A percentile compares a stretch with the other conserved stretches of the same genome.
Conservation (phyloP, 306 rosid genomes). For the Amphicarpaea edgeworthii region DNA sequence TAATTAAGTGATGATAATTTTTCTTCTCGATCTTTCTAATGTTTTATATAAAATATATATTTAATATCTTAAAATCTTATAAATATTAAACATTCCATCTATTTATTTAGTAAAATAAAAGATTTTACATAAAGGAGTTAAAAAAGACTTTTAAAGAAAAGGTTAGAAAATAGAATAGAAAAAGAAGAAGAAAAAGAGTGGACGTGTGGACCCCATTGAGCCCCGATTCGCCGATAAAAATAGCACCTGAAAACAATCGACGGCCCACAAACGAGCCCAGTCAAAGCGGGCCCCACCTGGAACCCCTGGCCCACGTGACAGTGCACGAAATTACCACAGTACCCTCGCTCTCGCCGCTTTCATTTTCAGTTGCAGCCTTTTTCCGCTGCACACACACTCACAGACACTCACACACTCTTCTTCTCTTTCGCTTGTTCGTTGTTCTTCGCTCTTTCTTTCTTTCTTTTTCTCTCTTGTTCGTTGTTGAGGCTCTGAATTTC, state of each 20-base stretch:
- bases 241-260: constrained; percentile 31
- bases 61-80: no score
- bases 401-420: neutral
- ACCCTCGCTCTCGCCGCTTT: constrained; percentile 23
- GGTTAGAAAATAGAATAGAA: neutral
- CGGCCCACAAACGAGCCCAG: constrained; percentile 5
- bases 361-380: constrained; percentile 36
- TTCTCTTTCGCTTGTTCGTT: no score
- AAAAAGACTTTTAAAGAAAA: neutral
- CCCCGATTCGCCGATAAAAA: neutral
- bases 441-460: no score
- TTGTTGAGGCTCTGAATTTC: constrained; percentile 40
- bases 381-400: neutral
- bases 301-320: constrained; percentile 7
- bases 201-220: neutral
- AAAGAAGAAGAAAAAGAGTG: neutral
- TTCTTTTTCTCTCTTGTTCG: constrained; percentile 1
- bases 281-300: neutral
- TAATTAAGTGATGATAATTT: no score
- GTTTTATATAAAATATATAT: no score
- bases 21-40: no score
- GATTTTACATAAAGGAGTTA: neutral
- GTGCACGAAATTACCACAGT: neutral
- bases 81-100: neutral
- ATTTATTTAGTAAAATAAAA: neutral